phyloP scores from a whole-genome alignment of 148 eudicot genomes.

The Rhododendron ovatum region DNA sequence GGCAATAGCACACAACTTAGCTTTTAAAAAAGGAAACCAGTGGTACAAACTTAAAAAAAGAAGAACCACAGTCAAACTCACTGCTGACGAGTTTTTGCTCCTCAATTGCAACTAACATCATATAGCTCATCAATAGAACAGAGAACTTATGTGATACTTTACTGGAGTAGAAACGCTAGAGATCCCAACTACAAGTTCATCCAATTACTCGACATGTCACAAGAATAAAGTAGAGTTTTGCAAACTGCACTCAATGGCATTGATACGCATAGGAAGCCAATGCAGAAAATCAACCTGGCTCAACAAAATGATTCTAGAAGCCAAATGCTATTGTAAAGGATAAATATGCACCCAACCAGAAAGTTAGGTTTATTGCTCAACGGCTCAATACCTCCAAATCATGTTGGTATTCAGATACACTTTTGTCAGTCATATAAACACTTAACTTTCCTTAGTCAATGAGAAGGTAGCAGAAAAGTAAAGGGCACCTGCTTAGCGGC shows the following conservation, averaged over 20 bases:
- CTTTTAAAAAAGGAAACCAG: neutral
- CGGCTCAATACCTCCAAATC: neutral
- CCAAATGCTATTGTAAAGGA: neutral
- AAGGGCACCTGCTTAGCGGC: slow-evolving; percentile 82
- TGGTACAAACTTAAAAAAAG: neutral
- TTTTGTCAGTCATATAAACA: neutral
- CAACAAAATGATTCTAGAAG: neutral
- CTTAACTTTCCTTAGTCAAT: too few relatives aligned
- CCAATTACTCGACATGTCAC: neutral
- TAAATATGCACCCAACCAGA: neutral
- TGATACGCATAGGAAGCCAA: neutral
- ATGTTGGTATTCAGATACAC: neutral
- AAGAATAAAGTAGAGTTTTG: neutral
- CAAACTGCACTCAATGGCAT: neutral
- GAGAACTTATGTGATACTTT: neutral
- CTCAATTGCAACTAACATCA: neutral
- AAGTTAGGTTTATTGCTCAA: neutral
- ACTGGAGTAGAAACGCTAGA: neutral
- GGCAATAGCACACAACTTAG: neutral
- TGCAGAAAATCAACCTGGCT: neutral
- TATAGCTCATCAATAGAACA: neutral
- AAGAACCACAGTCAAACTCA: neutral
- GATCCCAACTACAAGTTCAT: neutral
- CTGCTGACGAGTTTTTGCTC: neutral
- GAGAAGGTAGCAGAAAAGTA: neutral